These are phyloP conservation scores for Thuja plicata DNA, from an alignment of 83 land plant species.

Conservation along the genomic window DNA sequence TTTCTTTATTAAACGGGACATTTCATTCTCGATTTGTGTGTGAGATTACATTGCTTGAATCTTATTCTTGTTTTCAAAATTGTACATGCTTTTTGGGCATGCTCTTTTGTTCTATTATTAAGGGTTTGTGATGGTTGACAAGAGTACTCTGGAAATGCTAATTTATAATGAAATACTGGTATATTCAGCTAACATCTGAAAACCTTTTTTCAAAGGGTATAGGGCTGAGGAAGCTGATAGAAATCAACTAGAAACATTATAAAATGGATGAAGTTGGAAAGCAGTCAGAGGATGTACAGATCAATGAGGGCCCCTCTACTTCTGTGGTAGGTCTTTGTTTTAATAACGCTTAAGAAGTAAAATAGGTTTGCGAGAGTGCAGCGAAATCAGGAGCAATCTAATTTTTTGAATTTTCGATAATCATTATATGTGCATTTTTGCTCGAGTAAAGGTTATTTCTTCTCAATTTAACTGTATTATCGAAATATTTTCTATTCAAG, in stretches of 20 bases:
- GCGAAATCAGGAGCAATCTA: background rate
- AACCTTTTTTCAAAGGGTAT: background rate
- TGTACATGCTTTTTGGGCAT: background rate
- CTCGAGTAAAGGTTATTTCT: background rate
- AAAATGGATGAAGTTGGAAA: slow-evolving; percentile 5
- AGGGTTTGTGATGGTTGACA: background rate
- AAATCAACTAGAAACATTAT: background rate
- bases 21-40: background rate
- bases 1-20: background rate
- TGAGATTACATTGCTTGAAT: background rate
- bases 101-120: background rate
- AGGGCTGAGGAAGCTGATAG: background rate
- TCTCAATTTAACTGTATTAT: background rate
- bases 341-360: background rate
- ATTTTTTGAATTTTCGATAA: background rate
- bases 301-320: background rate
- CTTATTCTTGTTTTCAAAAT: background rate
- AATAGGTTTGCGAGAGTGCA: background rate
- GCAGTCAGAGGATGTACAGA: background rate
- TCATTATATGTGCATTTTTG: background rate
- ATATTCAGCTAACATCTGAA: background rate
- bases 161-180: background rate
- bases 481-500: background rate
- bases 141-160: background rate
- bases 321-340: background rate